Base-by-base conservation (phyloP, 2,329 filamentous ascomycete genomes). In the Aspergillus unguis region DNA sequence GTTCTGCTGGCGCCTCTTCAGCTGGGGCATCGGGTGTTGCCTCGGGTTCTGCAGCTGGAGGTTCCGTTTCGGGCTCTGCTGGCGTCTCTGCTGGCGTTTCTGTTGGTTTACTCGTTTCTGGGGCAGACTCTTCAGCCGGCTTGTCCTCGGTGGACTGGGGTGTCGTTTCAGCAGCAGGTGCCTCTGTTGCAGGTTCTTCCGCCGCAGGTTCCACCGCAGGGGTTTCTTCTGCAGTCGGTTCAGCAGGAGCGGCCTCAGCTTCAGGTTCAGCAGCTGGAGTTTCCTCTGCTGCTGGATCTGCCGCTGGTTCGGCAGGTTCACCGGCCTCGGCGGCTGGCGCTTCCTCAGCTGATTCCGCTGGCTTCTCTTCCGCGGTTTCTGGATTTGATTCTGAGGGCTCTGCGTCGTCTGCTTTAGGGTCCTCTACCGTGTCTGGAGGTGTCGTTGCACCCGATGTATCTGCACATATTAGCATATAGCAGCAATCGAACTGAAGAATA, bases 361-460 rank as follows among this genome's bases (percentile, higher is more conserved):
- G 58, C 52, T 26, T 59, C 32, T 49, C 43, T 48, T 41, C 56
- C 29, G 63, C 59, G 29, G 62, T 43, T 50, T 56, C 57, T 52
- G 58, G 50, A n/a, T n/a, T n/a, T n/a, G n/a, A n/a, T n/a, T n/a
- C n/a, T n/a, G n/a, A n/a, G n/a, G n/a, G n/a, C n/a, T n/a, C n/a
- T n/a, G n/a, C n/a, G 28, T 38, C 35, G 28, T 53, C 32, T 32
- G 57, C 48, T 33, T 40, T 47, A 28, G 61, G 48, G 32, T 57
- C 40, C 25, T 65, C 64, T 48, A 56, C 53, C 8, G 58, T 26
- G 29, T 67, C 63, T 27, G 60, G 56, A 27, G 66, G 58, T 45
- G 62, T 57, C 53, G 60, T 56, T 46, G 59, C 59, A 52, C 68
- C 65, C 45, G 63, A 48, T 38, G 63, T 54, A 55, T 59, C 64